A percentile compares a stretch with the other conserved stretches of the same genome.
phyloP scores from a whole-genome alignment of 192 early-diverging fungal genomes.

The Funneliformis geosporum region DNA sequence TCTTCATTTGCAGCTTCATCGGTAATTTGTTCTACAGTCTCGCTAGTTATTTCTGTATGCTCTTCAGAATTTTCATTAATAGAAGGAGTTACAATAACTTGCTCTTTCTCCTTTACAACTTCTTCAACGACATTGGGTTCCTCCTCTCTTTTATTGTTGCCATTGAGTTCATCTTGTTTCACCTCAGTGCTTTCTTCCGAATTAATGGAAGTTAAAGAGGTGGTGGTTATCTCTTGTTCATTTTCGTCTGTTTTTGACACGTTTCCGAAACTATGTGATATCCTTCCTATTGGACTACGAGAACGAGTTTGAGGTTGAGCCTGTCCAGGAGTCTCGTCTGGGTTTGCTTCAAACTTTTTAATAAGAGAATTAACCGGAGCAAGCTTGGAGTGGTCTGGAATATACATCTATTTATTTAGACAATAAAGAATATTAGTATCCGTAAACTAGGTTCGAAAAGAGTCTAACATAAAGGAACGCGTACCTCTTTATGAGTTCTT shows the following conservation, averaged over 20 bases:
- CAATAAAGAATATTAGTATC: neutral
- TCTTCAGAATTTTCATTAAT: neutral
- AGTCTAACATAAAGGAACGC: neutral
- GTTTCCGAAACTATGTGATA: neutral
- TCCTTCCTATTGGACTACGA: constrained; percentile 19
- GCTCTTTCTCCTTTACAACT: neutral
- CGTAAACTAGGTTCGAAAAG: neutral
- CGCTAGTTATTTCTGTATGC: neutral
- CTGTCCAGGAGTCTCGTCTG: neutral
- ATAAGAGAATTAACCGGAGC: neutral
- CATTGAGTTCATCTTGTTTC: neutral
- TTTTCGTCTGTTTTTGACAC: neutral
- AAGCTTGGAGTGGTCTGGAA: constrained; percentile 26
- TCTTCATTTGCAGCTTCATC: neutral
- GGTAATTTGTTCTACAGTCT: neutral
- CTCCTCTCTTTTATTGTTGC: too few species aligned
- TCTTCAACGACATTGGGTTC: neutral
- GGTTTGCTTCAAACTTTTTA: constrained; percentile 4
- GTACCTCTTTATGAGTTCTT: neutral
- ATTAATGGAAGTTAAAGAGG: neutral
- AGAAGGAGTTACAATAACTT: neutral
- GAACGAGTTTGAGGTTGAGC: neutral
- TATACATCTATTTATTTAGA: constrained; percentile 17
- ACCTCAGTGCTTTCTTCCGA: neutral
- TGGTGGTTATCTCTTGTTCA: neutral